phyloP scores from a whole-genome alignment of 139 green algal species.

The Tetraselmis striata region DNA sequence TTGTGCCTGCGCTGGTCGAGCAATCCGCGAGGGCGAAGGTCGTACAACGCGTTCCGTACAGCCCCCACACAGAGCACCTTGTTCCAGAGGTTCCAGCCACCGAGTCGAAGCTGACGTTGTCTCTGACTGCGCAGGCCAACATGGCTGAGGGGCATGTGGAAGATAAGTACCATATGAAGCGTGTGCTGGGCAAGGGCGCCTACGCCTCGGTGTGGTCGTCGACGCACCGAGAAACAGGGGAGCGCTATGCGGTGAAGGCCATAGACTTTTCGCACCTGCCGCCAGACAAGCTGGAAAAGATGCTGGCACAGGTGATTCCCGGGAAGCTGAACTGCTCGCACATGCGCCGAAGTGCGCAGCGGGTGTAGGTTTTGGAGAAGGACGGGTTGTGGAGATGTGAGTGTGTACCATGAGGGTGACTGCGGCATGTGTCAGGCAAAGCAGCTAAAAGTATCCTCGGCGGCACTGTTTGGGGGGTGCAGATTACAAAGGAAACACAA shows the following conservation, averaged over 20 bases:
- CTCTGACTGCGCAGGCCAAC: neutral
- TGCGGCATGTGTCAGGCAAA: neutral
- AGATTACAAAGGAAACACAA: conserved; percentile 11
- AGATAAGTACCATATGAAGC: conserved; percentile 2
- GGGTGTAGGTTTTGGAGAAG: neutral
- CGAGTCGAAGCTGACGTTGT: no score
- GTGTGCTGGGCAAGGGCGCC: neutral
- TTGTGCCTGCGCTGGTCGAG: no score
- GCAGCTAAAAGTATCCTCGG: no score
- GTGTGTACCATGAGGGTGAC: no score
- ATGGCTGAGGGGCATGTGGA: neutral
- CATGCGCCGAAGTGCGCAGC: no score
- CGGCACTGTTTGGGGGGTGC: neutral
- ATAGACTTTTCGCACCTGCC: conserved; percentile 1
- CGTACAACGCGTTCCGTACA: no score
- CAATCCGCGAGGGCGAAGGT: no score
- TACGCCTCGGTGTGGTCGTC: conserved; percentile 10
- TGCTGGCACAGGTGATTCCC: neutral
- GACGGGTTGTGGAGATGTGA: neutral
- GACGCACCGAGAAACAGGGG: neutral
- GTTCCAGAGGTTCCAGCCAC: no score
- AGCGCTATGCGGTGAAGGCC: conserved; percentile 11
- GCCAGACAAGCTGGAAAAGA: neutral
- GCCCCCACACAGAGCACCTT: no score
- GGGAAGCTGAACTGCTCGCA: no score